Conservation (phyloP, 306 rosid genomes). For the Vachellia collinsii region DNA sequence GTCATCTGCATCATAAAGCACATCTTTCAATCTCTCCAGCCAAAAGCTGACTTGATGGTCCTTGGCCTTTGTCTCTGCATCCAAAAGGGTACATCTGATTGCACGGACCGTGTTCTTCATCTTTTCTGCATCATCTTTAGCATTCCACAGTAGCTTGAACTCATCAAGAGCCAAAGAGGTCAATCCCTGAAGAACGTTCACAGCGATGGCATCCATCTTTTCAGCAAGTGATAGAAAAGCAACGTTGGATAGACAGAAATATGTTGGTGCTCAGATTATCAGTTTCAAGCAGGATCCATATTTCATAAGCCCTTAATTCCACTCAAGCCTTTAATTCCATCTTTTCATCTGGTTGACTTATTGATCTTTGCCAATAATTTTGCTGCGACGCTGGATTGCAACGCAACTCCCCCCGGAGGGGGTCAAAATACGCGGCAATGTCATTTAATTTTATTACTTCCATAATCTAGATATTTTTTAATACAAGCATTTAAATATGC, state of each 20-base stretch:
- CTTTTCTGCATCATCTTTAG: slow-evolving; percentile 21
- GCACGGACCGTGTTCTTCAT: slow-evolving; percentile 19
- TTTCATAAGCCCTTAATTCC: neutral
- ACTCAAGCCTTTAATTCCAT: slow-evolving; percentile 24
- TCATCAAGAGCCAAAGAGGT: slow-evolving; percentile 10
- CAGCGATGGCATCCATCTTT: slow-evolving; percentile 41
- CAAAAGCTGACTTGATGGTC: slow-evolving; percentile 28
- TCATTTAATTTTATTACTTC: too few relatives aligned
- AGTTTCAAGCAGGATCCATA: neutral
- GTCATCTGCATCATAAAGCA: slow-evolving; percentile 50
- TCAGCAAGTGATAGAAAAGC: neutral
- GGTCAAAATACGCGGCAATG: too few relatives aligned
- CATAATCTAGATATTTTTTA: too few relatives aligned
- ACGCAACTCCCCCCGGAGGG: too few relatives aligned
- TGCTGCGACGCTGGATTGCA: too few relatives aligned
- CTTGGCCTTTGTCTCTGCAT: slow-evolving; percentile 37
- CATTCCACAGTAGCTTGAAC: slow-evolving; percentile 31
- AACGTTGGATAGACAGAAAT: neutral
- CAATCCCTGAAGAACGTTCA: slow-evolving; percentile 19
- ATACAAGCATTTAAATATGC: too few relatives aligned
- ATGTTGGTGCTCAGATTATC: neutral
- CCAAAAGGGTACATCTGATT: slow-evolving; percentile 38
- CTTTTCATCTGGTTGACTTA: neutral
- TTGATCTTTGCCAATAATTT: too few relatives aligned
- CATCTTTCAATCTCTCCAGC: slow-evolving; percentile 41